Conservation (phyloP, 2,329 filamentous ascomycete species). For the Elsinoe necatrix region DNA sequence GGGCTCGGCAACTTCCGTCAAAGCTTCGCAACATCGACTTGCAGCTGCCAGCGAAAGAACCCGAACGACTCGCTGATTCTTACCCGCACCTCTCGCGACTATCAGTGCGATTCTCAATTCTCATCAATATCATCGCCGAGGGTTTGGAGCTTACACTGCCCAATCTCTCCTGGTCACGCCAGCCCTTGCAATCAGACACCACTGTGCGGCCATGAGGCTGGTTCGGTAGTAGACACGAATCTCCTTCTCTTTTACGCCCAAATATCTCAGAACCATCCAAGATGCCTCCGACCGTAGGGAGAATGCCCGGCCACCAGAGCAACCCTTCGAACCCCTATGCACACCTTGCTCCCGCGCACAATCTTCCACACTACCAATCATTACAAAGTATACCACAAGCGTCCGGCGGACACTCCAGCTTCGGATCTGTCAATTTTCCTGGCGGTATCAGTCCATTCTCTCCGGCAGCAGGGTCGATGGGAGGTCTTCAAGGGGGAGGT, state of each 20-base stretch:
- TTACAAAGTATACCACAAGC: slow-evolving; percentile 43
- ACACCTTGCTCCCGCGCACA: slow-evolving; percentile 44
- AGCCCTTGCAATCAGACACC: neutral
- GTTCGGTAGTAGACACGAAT: slow-evolving; percentile 1
- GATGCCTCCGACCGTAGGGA: slow-evolving; percentile 52
- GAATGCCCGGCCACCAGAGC: slow-evolving; percentile 45
- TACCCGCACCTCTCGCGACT: neutral
- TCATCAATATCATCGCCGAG: neutral
- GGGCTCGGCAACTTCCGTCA: slow-evolving; percentile 12
- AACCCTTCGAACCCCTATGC: slow-evolving; percentile 52
- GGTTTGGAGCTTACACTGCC: neutral
- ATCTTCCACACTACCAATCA: slow-evolving; percentile 38
- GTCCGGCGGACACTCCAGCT: slow-evolving; percentile 60
- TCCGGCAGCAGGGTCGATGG: slow-evolving; percentile 45
- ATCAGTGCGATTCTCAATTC: neutral
- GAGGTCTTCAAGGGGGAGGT: slow-evolving; percentile 32
- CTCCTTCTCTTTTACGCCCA: neutral
- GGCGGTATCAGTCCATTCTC: slow-evolving; percentile 33
- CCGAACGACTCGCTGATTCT: neutral
- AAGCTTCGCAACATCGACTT: slow-evolving; percentile 6
- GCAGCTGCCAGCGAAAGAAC: neutral
- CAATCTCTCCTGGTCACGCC: neutral
- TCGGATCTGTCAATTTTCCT: slow-evolving; percentile 42
- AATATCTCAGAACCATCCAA: neutral
- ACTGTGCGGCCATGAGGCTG: neutral